phyloP scores from a whole-genome alignment of 2,329 filamentous ascomycete species.

The Aspergillus niger region DNA sequence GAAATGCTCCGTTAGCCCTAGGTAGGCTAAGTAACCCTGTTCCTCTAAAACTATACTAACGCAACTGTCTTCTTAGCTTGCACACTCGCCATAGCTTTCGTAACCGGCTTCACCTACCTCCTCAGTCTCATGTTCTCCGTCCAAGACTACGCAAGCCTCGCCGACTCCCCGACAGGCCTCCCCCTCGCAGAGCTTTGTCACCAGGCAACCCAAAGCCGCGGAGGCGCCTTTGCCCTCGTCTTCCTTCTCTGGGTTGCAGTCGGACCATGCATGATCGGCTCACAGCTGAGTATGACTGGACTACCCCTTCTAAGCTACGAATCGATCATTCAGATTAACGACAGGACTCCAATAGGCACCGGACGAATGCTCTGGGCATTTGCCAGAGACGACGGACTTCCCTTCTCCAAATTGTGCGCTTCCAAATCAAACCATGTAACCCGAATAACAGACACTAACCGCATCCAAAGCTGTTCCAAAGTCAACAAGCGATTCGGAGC shows the following conservation, averaged over 20 bases:
- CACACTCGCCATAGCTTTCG: conserved; percentile 54
- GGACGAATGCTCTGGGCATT: conserved; percentile 63
- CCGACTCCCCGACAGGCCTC: conserved; percentile 46
- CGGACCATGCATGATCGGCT: conserved; percentile 37
- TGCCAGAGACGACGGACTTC: conserved; percentile 54
- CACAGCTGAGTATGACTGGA: conserved; percentile 31
- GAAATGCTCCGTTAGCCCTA: conserved; percentile 36
- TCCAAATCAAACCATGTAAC: background rate
- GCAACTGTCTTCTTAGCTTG: conserved; percentile 32
- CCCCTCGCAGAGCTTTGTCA: conserved; percentile 69
- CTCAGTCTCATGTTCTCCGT: conserved; percentile 57
- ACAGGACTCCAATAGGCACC: conserved; percentile 36
- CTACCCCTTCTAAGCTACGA: background rate
- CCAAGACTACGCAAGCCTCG: conserved; percentile 50
- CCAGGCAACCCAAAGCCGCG: conserved; percentile 55
- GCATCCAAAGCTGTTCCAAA: conserved; percentile 40
- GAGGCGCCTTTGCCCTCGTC: conserved; percentile 55
- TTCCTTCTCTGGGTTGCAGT: conserved; percentile 42
- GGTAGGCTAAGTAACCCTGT: conserved; percentile 15
- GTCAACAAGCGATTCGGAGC: conserved; percentile 47
- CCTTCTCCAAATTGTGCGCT: conserved; percentile 31
- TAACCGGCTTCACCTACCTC: conserved; percentile 53
- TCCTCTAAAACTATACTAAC: background rate
- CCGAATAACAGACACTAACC: background rate
- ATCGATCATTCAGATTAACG: background rate